Conservation (phyloP, 305 asterid genomes). For the Withania somnifera region DNA sequence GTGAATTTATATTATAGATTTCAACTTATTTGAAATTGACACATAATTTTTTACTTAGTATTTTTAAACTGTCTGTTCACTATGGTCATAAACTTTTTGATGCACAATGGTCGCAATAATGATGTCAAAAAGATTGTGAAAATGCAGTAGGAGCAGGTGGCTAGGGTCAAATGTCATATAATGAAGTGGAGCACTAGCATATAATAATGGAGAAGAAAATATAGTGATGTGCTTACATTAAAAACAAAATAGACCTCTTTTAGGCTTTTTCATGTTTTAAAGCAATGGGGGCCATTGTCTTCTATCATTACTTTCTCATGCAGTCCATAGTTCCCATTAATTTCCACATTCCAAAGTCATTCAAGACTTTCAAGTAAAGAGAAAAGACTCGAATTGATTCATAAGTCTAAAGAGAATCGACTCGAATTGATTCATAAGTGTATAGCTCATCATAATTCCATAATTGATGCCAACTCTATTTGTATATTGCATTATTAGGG, state of each 20-base stretch:
- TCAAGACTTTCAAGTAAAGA: neutral
- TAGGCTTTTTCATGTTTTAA: neutral
- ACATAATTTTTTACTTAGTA: no score
- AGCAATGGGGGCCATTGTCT: neutral
- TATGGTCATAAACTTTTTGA: neutral
- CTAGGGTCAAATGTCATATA: neutral
- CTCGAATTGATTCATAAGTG: neutral
- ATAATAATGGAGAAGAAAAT: neutral
- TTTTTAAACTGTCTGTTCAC: neutral
- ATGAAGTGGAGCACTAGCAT: slow-evolving; percentile 3
- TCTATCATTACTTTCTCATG: neutral
- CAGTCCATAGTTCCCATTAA: neutral
- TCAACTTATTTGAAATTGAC: neutral
- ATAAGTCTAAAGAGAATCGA: no score
- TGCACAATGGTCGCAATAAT: neutral
- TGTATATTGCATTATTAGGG: neutral
- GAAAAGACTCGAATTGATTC: neutral
- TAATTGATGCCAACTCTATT: neutral
- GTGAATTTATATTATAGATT: neutral
- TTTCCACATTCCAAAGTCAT: neutral
- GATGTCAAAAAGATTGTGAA: neutral
- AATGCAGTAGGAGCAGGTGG: neutral
- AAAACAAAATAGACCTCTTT: neutral
- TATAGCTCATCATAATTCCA: neutral
- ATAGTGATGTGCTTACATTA: neutral